Evolutionary conservation across 257 asterid genomes (phyloP), one percentile per base, ranked within the genome.

Genomic region (Vinca minor): DNA sequence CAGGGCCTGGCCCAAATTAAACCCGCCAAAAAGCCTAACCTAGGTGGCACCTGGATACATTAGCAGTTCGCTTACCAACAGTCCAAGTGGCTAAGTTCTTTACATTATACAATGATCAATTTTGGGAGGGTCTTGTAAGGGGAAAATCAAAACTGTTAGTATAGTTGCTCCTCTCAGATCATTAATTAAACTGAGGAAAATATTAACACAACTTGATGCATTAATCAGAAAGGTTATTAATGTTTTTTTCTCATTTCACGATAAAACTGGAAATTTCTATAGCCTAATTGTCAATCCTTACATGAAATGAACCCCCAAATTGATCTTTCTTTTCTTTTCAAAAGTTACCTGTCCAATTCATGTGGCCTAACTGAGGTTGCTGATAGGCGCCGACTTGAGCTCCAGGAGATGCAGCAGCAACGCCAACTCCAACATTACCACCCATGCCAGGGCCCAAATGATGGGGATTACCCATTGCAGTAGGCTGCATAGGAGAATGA

Each of bases 351-450:
- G 91, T 74, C 96, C 98, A 89, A 75, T 79, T 92, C 77, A 87
- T 61, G 70, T 89, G 98, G 42, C 96, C 91, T 82, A 87, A 45
- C 35, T 91, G 98, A 71, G 96, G 85, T 68, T 88, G 98, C 86
- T 85, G 98, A 78, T 91, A 86, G 14, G 87, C 88, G 23, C 92
- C 89, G 23, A 84, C 85, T 68, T 88, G 97, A 58, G 89, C 83
- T 58, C 92, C 95, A 2, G 96, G 87, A 59, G 91, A 80, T 3
- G 95, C 84, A 28, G 91, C 87, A 13, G 93, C 87, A 28, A 83
- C 92, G 15, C 96, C 87, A 28, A 84, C 89, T 34, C 96, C 95
- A 29, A 88, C 88, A 74, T 82, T 86, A 14, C 92, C 91, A 2
- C 89, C 89, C 65, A 90, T 74, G 55, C 87, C 71, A 2, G 93